Conservation (phyloP, 176 grass and related monocot genomes). For the Secale cereale region DNA sequence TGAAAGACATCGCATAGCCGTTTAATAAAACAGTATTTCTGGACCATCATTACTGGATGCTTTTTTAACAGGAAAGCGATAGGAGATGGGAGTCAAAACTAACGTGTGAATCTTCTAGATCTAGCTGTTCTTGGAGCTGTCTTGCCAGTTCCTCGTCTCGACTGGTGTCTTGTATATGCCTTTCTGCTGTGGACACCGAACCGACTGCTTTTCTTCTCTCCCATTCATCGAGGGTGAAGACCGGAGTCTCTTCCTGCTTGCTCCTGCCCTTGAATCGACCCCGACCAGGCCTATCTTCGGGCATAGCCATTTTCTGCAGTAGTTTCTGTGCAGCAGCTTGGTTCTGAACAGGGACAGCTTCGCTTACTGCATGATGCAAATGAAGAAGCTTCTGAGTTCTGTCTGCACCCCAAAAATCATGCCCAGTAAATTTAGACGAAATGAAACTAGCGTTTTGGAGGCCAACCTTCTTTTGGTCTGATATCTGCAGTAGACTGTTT, state of each 20-base stretch:
- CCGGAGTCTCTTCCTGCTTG: slow-evolving; percentile 60
- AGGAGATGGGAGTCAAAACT: neutral
- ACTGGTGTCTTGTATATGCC: slow-evolving; percentile 55
- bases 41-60: neutral
- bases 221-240: slow-evolving; percentile 98
- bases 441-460: neutral
- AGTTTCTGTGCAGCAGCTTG: slow-evolving; percentile 92
- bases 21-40: neutral
- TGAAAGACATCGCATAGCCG: slow-evolving; percentile 17
- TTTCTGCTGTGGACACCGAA: slow-evolving; percentile 13
- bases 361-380: slow-evolving; percentile 47
- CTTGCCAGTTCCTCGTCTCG: slow-evolving; percentile 80
- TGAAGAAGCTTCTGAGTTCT: neutral
- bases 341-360: slow-evolving; percentile 94
- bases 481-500: slow-evolving; percentile 48
- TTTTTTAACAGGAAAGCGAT: neutral
- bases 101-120: slow-evolving; percentile 68
- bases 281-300: slow-evolving; percentile 38
- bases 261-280: slow-evolving; percentile 61
- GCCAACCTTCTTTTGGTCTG: slow-evolving; percentile 82
- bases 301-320: slow-evolving; percentile 74
- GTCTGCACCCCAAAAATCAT: neutral
- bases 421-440: neutral
- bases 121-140: slow-evolving; percentile 72
- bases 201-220: slow-evolving; percentile 60